Evolutionary conservation across 2,329 filamentous ascomycete species (phyloP).

Genomic region (Beauveria caledonica): DNA sequence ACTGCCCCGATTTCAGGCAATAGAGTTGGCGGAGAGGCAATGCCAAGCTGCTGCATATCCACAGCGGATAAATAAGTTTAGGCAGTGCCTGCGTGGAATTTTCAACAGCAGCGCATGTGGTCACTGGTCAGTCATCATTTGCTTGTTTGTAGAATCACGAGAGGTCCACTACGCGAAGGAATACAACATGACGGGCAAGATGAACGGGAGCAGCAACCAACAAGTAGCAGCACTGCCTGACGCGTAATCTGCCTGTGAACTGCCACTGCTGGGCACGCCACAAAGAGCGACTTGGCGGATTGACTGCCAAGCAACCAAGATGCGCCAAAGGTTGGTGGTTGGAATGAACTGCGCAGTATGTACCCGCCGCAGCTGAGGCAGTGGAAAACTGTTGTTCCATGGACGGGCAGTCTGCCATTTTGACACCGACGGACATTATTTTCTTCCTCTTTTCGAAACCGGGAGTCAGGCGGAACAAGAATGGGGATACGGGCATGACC

Average conservation of each 20-base stretch:
- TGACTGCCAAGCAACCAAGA: neutral
- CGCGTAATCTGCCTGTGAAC: slow-evolving; percentile 2
- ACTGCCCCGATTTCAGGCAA: neutral
- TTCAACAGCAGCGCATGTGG: too few relatives aligned
- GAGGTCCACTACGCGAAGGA: too few relatives aligned
- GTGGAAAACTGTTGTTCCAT: neutral
- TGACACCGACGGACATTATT: neutral
- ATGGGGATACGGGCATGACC: neutral
- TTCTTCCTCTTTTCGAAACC: neutral
- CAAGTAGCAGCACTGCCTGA: neutral
- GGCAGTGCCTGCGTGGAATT: too few relatives aligned
- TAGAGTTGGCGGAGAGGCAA: neutral
- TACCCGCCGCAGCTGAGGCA: neutral
- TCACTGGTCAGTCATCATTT: too few relatives aligned
- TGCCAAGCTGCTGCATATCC: neutral
- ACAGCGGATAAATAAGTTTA: too few relatives aligned
- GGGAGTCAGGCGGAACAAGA: too few relatives aligned
- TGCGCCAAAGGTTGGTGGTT: neutral
- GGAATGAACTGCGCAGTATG: neutral
- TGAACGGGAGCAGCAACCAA: neutral
- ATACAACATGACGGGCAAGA: too few relatives aligned
- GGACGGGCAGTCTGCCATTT: neutral
- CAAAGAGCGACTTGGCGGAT: neutral
- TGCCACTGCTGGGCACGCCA: slow-evolving; percentile 2
- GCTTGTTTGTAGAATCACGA: too few relatives aligned